Conservation (phyloP, 139 green algal genomes). For the Chloropicon primus region DNA sequence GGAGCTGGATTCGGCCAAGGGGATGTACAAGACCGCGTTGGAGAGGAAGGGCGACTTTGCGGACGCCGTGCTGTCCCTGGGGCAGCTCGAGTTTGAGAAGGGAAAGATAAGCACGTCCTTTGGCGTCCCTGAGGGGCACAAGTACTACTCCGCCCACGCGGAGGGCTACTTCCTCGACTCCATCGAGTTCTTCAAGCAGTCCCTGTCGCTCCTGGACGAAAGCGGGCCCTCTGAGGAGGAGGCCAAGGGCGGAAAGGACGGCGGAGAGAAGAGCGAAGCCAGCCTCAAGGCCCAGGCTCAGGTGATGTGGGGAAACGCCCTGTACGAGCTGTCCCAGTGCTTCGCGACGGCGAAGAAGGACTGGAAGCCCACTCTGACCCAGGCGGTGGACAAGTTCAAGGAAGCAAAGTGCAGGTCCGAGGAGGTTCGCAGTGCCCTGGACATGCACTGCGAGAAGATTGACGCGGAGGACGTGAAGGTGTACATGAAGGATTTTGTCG, state of each 20-base stretch:
- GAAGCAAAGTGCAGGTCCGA: slow-evolving; percentile 36
- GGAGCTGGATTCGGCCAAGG: slow-evolving; percentile 18
- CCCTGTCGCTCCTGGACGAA: not conserved
- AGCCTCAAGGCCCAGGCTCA: slow-evolving; percentile 27
- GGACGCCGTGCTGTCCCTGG: slow-evolving; percentile 34
- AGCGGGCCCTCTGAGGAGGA: not conserved
- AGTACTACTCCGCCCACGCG: not conserved
- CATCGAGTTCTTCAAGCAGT: not conserved
- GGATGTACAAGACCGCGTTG: slow-evolving; percentile 52
- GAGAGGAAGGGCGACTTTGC: slow-evolving; percentile 41
- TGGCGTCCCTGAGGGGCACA: slow-evolving; percentile 1
- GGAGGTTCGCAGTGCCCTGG: slow-evolving; percentile 53
- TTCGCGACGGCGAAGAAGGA: slow-evolving; percentile 13
- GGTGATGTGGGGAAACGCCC: slow-evolving; percentile 59
- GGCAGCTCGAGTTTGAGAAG: slow-evolving; percentile 39
- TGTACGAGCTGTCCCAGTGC: slow-evolving; percentile 58
- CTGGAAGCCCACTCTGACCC: slow-evolving; percentile 37
- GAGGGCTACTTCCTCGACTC: not conserved
- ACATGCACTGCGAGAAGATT: slow-evolving; percentile 33
- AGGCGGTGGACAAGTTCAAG: slow-evolving; percentile 47
- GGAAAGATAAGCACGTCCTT: slow-evolving; percentile 29
- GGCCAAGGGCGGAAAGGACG: slow-evolving; percentile 5
- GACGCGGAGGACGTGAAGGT: not conserved
- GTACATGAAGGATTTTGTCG: not conserved
- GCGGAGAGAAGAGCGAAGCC: slow-evolving; percentile 1